Evolutionary conservation across 2,329 filamentous ascomycete species (phyloP).

Genomic region (Cladosporium sp.): DNA sequence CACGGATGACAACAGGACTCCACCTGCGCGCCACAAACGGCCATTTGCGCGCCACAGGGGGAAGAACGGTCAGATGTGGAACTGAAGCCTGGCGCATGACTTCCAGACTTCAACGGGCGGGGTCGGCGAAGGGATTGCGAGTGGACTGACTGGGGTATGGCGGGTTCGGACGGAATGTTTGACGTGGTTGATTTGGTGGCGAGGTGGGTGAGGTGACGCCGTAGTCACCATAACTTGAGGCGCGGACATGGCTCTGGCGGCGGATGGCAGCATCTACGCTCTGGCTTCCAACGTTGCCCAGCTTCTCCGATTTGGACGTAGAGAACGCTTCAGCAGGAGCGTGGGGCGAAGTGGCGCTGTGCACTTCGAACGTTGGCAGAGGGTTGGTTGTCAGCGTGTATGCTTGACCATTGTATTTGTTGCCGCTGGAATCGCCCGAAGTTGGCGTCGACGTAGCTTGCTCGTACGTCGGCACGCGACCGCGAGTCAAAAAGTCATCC

Average conservation of each 20-base stretch:
- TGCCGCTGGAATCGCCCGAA: conserved; percentile 36
- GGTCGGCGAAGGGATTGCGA: conserved; percentile 36
- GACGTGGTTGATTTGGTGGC: conserved; percentile 25
- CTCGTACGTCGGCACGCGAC: conserved; percentile 34
- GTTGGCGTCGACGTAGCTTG: conserved; percentile 25
- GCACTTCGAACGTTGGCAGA: conserved; percentile 36
- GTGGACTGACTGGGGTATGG: conserved; percentile 11
- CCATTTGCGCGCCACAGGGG: conserved; percentile 29
- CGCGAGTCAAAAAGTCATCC: conserved; percentile 15
- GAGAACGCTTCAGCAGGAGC: conserved; percentile 23
- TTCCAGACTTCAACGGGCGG: conserved; percentile 32
- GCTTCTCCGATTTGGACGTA: conserved; percentile 32
- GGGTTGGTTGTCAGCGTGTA: conserved; percentile 41
- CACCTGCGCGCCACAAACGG: conserved; percentile 30
- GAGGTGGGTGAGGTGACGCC: conserved; percentile 38
- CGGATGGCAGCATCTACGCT: conserved; percentile 36
- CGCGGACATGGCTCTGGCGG: conserved; percentile 38
- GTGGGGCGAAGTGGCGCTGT: conserved; percentile 25
- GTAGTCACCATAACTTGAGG: conserved; percentile 41
- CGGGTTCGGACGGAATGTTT: conserved; percentile 24
- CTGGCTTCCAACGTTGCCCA: conserved; percentile 38
- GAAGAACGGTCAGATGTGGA: conserved; percentile 40
- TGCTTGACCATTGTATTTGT: conserved; percentile 38
- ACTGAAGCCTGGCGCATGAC: conserved; percentile 32
- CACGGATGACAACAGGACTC: conserved; percentile 35